Conservation (phyloP, 441 rosid species). For the Erodium chrysanthum region DNA sequence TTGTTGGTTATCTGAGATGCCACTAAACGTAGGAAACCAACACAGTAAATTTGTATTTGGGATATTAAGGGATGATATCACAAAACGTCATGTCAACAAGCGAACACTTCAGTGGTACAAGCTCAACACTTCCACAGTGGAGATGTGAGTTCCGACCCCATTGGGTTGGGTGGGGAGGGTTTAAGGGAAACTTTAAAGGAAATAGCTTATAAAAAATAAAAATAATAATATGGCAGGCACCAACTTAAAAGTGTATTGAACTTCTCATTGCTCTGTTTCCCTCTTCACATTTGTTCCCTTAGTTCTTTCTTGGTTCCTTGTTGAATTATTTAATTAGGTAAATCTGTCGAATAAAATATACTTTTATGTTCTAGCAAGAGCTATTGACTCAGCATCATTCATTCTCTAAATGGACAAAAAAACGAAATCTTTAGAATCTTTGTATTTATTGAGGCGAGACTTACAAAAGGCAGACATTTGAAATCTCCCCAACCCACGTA, state of each 20-base stretch:
- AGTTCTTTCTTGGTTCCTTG: background rate
- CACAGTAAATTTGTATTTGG: background rate
- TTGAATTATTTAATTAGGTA: background rate
- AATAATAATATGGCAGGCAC: background rate
- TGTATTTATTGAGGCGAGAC: background rate
- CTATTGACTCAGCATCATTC: too few species aligned
- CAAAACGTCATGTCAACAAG: background rate
- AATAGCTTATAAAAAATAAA: too few species aligned
- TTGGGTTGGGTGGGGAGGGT: too few species aligned
- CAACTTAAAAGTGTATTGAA: background rate
- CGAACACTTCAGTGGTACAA: too few species aligned
- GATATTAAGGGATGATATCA: background rate
- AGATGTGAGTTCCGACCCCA: too few species aligned
- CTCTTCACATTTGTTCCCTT: background rate
- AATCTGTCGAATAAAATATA: background rate
- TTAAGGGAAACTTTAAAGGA: too few species aligned
- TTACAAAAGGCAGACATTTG: background rate
- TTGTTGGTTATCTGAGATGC: slow-evolving; percentile 1
- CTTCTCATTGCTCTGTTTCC: background rate
- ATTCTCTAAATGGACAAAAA: background rate
- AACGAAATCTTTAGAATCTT: background rate
- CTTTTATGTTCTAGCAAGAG: background rate
- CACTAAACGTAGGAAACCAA: background rate
- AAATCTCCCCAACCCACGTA: too few species aligned
- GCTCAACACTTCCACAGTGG: too few species aligned